Evolutionary conservation across 2,329 filamentous ascomycete species (phyloP).

Genomic region (Monilinia aucupariae): DNA sequence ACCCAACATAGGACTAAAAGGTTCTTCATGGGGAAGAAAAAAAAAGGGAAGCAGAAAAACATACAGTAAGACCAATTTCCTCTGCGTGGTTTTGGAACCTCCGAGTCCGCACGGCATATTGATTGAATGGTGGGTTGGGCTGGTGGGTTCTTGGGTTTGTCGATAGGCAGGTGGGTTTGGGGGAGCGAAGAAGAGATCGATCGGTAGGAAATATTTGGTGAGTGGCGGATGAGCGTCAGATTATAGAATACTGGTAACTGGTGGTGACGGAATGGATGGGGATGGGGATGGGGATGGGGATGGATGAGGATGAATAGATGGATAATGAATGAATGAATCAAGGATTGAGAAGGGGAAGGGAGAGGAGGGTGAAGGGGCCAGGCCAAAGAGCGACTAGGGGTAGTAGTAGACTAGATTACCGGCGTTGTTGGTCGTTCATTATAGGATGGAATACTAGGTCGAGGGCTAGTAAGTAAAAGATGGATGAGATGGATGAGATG

Average conservation of each 20-base stretch:
- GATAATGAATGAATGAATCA: neutral
- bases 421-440: no score
- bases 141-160: neutral
- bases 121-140: neutral
- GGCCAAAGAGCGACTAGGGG: neutral
- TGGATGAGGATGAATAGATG: neutral
- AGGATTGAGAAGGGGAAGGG: conserved; percentile 9
- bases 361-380: neutral
- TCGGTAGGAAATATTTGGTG: neutral
- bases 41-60: conserved; percentile 30
- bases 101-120: conserved; percentile 38
- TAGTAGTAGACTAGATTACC: neutral
- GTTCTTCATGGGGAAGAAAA: no score
- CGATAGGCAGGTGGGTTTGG: neutral
- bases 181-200: neutral
- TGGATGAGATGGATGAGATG: no score
- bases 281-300: neutral
- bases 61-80: conserved; percentile 69
- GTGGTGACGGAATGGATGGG: neutral
- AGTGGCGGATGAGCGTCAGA: neutral
- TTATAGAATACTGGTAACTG: neutral
- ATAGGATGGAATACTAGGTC: no score
- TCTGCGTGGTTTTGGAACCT: conserved; percentile 61
- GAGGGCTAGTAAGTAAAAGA: no score
- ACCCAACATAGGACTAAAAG: neutral